A percentile compares a stretch with the other conserved stretches of the same genome.
Evolutionary conservation across 768 basidiomycete genomes (phyloP).

Genomic region (Panaeolus papilionaceus): DNA sequence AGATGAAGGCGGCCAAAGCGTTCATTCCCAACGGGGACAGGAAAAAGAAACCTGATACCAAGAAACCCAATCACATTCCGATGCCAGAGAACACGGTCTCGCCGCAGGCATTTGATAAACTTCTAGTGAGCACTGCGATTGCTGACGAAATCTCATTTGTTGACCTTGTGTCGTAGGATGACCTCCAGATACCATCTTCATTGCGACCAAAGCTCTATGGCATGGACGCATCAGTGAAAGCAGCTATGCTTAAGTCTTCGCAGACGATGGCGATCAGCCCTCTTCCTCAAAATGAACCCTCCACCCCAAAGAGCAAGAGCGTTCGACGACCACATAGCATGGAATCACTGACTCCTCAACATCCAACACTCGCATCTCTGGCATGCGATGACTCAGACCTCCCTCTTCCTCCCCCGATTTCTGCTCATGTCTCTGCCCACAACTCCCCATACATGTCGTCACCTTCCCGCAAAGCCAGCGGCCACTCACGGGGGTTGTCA

Average conservation of each 20-base stretch:
- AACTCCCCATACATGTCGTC: constrained; percentile 45
- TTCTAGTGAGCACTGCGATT: constrained; percentile 62
- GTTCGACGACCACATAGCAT: constrained; percentile 77
- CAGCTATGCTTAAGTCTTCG: constrained; percentile 90
- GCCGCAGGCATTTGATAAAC: constrained; percentile 74
- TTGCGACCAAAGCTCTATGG: constrained; percentile 79
- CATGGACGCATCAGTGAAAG: constrained; percentile 88
- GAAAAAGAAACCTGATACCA: constrained; percentile 52
- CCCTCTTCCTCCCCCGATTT: constrained; percentile 40
- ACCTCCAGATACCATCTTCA: constrained; percentile 84
- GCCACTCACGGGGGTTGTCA: constrained; percentile 66
- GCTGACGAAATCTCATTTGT: constrained; percentile 16
- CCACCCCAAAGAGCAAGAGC: constrained; percentile 52
- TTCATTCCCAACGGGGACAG: constrained; percentile 41
- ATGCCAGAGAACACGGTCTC: constrained; percentile 45
- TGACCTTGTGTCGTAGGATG: constrained; percentile 61
- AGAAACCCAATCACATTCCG: constrained; percentile 40
- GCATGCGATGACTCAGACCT: constrained; percentile 46
- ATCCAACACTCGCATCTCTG: constrained; percentile 42
- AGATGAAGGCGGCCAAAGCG: constrained; percentile 37
- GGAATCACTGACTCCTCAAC: constrained; percentile 70
- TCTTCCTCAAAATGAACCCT: constrained; percentile 37
- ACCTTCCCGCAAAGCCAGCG: constrained; percentile 47
- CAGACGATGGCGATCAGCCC: constrained; percentile 60
- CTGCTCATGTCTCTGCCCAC: constrained; percentile 43